These are phyloP conservation scores for Stagonosporopsis tanaceti DNA, from an alignment of 2,329 filamentous ascomycete species.

Conservation along the genomic window DNA sequence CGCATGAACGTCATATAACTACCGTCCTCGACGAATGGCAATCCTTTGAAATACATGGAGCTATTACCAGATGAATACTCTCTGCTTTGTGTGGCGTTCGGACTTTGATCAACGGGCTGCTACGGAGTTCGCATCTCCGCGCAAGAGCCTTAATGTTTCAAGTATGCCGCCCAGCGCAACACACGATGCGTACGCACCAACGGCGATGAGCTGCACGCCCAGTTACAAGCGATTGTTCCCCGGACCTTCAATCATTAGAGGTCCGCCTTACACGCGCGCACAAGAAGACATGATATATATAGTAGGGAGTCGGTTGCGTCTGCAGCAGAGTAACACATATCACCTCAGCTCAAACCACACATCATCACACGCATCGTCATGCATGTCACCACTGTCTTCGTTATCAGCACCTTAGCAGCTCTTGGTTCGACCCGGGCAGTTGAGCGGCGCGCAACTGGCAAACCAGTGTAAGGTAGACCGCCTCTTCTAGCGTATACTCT, in stretches of 20 bases:
- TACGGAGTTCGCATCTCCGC: not conserved
- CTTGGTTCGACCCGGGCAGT: not conserved
- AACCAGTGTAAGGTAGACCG: conserved; percentile 5
- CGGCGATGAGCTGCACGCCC: too few relatives aligned
- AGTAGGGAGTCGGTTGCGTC: not conserved
- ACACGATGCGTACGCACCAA: too few relatives aligned
- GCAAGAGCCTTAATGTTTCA: not conserved
- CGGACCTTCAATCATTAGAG: too few relatives aligned
- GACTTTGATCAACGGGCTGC: conserved; percentile 1
- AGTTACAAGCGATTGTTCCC: too few relatives aligned
- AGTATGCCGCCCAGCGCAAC: not conserved
- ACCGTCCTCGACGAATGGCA: too few relatives aligned
- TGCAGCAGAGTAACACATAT: not conserved
- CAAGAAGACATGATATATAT: not conserved
- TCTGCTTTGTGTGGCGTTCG: not conserved
- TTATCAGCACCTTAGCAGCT: conserved; percentile 2
- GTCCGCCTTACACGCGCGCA: not conserved
- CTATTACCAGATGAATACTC: too few relatives aligned
- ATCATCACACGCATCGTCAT: not conserved
- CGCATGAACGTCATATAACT: too few relatives aligned
- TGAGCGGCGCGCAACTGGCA: not conserved
- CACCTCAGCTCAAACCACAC: not conserved
- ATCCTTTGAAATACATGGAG: too few relatives aligned
- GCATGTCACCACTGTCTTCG: not conserved
- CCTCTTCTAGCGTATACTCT: not conserved